A percentile compares a stretch with the other conserved stretches of the same genome.
Conservation (phyloP, 1,284 basidiomycete species). For the Omphalotus olearius region DNA sequence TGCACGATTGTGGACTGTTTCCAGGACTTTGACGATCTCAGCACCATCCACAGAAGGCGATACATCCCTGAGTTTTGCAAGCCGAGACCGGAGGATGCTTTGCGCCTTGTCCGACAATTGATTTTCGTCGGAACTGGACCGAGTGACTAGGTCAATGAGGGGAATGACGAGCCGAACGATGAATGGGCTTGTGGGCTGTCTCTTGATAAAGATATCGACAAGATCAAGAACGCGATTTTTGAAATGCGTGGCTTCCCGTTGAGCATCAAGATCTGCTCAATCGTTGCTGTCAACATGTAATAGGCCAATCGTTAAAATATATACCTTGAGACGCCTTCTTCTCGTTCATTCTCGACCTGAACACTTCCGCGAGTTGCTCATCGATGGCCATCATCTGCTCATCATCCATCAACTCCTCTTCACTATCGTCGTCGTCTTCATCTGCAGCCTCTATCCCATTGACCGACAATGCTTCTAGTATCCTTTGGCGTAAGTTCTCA, state of each 20-base stretch:
- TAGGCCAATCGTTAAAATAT: conserved; percentile 17
- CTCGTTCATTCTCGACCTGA: conserved; percentile 65
- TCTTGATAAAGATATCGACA: conserved; percentile 79
- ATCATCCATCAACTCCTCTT: conserved; percentile 82
- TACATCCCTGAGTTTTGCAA: conserved; percentile 73
- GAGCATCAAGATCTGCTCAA: conserved; percentile 53
- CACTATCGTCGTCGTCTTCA: conserved; percentile 33
- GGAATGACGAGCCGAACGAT: conserved; percentile 71
- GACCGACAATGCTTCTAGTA: conserved; percentile 75
- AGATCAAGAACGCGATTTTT: conserved; percentile 94
- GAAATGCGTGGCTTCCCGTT: conserved; percentile 87
- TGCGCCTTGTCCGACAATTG: conserved; percentile 86
- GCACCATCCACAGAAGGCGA: conserved; percentile 47
- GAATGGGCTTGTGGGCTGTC: conserved; percentile 67
- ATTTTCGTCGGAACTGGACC: conserved; percentile 68
- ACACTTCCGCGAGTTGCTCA: conserved; percentile 87
- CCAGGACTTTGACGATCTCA: conserved; percentile 46
- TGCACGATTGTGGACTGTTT: conserved; percentile 72
- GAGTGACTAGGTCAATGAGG: conserved; percentile 69
- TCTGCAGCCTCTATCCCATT: conserved; percentile 63
- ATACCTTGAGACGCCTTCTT: conserved; percentile 63
- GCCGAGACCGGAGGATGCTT: conserved; percentile 70
- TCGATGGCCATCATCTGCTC: conserved; percentile 98
- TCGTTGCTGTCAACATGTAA: not conserved
- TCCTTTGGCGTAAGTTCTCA: conserved; percentile 70